These are phyloP conservation scores for Chrysanthemum lavandulifolium DNA, from an alignment of 129 eudicot genomes.

Conservation along the genomic window DNA sequence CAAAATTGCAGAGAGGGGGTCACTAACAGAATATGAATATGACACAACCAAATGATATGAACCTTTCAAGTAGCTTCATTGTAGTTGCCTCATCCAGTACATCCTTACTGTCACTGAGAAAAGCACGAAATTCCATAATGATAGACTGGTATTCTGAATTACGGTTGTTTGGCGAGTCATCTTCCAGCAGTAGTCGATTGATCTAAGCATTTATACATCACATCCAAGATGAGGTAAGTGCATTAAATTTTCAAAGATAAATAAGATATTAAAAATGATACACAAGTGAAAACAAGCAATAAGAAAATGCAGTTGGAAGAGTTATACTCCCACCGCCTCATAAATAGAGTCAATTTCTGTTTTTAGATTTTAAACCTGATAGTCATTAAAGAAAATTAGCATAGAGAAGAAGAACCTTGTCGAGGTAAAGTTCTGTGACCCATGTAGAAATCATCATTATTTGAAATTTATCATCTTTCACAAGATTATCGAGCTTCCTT, in stretches of 20 bases:
- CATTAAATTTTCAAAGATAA: neutral
- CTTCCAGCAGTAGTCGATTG: constrained; percentile 87
- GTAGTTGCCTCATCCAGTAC: constrained; percentile 97
- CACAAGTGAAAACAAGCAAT: constrained; percentile 6
- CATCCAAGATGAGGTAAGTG: constrained; percentile 15
- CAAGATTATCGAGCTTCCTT: constrained; percentile 82
- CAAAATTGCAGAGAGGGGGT: neutral
- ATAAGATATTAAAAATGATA: neutral
- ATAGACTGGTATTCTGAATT: constrained; percentile 70
- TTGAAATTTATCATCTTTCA: constrained; percentile 87
- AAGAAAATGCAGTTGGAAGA: constrained; percentile 1
- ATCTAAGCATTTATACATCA: constrained; percentile 48
- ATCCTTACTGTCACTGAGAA: constrained; percentile 91
- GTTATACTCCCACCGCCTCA: no score
- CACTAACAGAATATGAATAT: constrained; percentile 4
- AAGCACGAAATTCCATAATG: constrained; percentile 82
- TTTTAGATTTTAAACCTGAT: neutral
- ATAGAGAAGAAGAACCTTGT: constrained; percentile 62
- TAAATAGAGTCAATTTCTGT: no score
- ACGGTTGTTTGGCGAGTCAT: constrained; percentile 44
- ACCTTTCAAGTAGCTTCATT: constrained; percentile 90
- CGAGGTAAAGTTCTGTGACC: constrained; percentile 91
- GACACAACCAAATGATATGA: constrained; percentile 1
- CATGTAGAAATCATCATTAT: constrained; percentile 94
- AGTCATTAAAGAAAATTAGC: neutral